Evolutionary conservation across 2,329 filamentous ascomycete genomes (phyloP), one percentile per base, ranked within the genome.

Genomic region (Gnomoniopsis sp.): DNA sequence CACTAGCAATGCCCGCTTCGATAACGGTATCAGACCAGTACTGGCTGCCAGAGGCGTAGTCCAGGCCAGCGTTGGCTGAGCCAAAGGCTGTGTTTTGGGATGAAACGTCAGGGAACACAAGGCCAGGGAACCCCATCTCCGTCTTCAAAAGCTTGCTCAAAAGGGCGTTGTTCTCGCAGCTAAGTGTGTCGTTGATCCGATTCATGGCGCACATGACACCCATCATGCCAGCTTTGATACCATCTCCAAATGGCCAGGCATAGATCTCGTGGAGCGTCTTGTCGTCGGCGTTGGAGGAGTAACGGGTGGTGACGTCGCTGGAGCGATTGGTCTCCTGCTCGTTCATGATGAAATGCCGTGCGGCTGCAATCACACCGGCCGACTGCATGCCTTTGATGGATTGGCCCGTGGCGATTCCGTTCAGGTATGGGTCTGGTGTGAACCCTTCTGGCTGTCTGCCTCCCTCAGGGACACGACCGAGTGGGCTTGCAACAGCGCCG

Each of bases 401-500:
- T 62, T 76, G 72, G 26, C 67, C 67, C 1, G 73, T 74, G 19
- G 78, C 67, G 1, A 65, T 66, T 3, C 77, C 77, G 7, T 72
- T 83, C 0, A 92, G 75, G 57, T 90, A 88, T 0, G 85, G 84
- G 66, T 88, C 85, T 10, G 69, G 68, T 2, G 75, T 72, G 60
- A 77, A 74, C 14, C 74, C 76, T 62, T 79, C 77, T 74, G 85
- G 89, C 61, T 87, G 88, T 52, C 88, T 75, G 0, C 88, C 88
- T 49, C 83, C 82, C 26, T 77, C 74, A 1, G 84, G 81, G 50
- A 86, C 76, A 1, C 85, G 77, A 12, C 87, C 87, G 0, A 87
- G 68, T 0, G 87, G 86, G 0, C 86, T 86, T 59, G 90, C 85
- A 0, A 90, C 89, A 2, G 91, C 91, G 0, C 90, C 91, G 12